A percentile compares a stretch with the other conserved stretches of the same genome.
phyloP scores from a whole-genome alignment of 2,329 filamentous ascomycete genomes.

The Ascochyta lentis region DNA sequence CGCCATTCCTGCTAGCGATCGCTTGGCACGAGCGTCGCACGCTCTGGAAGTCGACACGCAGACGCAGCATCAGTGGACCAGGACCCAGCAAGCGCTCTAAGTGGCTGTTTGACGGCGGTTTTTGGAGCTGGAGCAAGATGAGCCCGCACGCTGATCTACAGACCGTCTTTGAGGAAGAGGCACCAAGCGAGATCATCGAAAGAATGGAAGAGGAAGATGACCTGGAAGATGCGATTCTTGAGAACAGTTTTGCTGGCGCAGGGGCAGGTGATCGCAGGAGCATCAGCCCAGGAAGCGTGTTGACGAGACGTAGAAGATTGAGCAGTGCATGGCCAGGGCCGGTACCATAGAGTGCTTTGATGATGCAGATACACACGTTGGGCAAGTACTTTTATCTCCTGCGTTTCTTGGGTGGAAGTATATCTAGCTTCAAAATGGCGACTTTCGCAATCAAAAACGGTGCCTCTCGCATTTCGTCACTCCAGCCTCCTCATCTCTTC shows the following conservation, averaged over 20 bases:
- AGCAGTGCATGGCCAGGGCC: constrained; percentile 46
- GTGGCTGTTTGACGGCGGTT: constrained; percentile 53
- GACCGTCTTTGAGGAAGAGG: constrained; percentile 74
- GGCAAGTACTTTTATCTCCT: too few relatives aligned
- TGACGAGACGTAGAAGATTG: constrained; percentile 41
- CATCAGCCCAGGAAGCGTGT: constrained; percentile 41
- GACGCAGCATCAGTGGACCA: constrained; percentile 30
- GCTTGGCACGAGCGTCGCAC: constrained; percentile 72
- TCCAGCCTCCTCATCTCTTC: too few relatives aligned
- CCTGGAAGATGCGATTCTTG: constrained; percentile 53
- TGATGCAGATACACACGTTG: not conserved
- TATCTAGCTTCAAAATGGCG: too few relatives aligned
- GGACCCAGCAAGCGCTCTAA: constrained; percentile 51
- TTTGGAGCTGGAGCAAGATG: constrained; percentile 64
- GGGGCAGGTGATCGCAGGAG: constrained; percentile 29
- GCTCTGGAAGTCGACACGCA: constrained; percentile 65
- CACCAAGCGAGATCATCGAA: constrained; percentile 62
- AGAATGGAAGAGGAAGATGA: constrained; percentile 59
- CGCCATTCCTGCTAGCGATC: constrained; percentile 75
- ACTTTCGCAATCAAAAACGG: too few relatives aligned
- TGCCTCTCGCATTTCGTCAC: too few relatives aligned
- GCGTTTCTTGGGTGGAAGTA: too few relatives aligned
- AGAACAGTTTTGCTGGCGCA: constrained; percentile 47
- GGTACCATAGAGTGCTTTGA: not conserved
- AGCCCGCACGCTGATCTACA: constrained; percentile 75